phyloP scores from a whole-genome alignment of 2,329 filamentous ascomycete genomes.

The Pseudogymnoascus sp. region DNA sequence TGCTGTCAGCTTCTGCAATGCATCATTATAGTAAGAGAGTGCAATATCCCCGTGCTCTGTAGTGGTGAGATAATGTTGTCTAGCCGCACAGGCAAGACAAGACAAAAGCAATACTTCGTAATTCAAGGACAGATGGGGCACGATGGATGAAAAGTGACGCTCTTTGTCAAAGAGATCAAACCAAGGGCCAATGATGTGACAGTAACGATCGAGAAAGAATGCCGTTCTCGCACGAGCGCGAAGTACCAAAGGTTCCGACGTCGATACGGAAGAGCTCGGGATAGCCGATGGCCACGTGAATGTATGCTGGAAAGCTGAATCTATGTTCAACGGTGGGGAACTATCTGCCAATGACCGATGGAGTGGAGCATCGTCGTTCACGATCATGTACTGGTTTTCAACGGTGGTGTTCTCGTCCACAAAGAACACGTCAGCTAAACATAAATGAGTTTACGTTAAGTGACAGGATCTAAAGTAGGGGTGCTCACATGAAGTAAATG shows the following conservation, averaged over 20 bases:
- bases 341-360: neutral
- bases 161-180: constrained; percentile 51
- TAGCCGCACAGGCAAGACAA: constrained; percentile 46
- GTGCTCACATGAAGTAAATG: too few relatives aligned
- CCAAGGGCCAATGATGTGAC: constrained; percentile 9
- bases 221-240: neutral
- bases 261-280: too few relatives aligned
- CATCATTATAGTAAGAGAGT: constrained; percentile 30
- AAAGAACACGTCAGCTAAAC: neutral
- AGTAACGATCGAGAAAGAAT: constrained; percentile 11
- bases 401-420: constrained; percentile 5
- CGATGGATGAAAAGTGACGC: constrained; percentile 43
- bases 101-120: constrained; percentile 41
- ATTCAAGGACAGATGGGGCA: constrained; percentile 41
- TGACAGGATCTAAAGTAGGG: too few relatives aligned
- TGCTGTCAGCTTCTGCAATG: constrained; percentile 40
- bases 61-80: constrained; percentile 32
- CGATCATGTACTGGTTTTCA: constrained; percentile 9
- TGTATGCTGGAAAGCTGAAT: too few relatives aligned
- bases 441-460: neutral
- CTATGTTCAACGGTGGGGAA: neutral
- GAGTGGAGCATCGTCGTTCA: neutral
- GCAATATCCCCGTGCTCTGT: neutral
- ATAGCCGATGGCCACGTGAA: neutral
- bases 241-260: neutral